Evolutionary conservation across 768 basidiomycete genomes (phyloP).

Genomic region (Lyophyllum semitale): DNA sequence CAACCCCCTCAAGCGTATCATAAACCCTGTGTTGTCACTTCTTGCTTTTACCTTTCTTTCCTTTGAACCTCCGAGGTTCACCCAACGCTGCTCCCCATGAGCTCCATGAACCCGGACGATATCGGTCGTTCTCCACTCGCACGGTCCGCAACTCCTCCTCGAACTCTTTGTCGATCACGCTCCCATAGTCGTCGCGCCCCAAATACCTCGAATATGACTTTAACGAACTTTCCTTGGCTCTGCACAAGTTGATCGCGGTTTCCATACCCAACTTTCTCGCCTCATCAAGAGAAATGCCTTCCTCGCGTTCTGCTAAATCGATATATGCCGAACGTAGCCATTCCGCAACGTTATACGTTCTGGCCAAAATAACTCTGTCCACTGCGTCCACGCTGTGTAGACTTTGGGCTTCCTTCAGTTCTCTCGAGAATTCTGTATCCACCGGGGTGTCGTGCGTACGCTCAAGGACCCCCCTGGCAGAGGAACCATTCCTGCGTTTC

Average conservation of each 20-base stretch:
- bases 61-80: too few relatives aligned
- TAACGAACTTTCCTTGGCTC: background rate
- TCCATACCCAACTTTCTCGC: background rate
- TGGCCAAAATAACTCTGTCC: conserved; percentile 4
- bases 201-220: background rate
- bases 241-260: conserved; percentile 1
- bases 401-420: background rate
- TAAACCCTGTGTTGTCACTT: too few relatives aligned
- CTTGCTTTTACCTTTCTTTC: too few relatives aligned
- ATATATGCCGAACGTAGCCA: conserved; percentile 6
- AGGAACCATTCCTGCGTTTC: background rate
- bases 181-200: background rate
- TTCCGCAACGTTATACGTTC: background rate
- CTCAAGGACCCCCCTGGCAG: background rate
- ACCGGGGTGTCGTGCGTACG: background rate
- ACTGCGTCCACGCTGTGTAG: background rate
- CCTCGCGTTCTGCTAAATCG: conserved; percentile 1
- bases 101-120: background rate
- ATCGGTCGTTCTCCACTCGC: background rate
- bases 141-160: background rate
- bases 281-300: conserved; percentile 4
- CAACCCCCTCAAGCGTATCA: too few relatives aligned
- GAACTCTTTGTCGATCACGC: background rate
- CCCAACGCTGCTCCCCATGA: background rate
- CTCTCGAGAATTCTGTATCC: background rate